Percentiles rank a stretch among this genome's conserved stretches.
These are phyloP conservation scores for Clonostachys solani DNA, from an alignment of 2,329 filamentous ascomycete genomes.

Conservation along the genomic window DNA sequence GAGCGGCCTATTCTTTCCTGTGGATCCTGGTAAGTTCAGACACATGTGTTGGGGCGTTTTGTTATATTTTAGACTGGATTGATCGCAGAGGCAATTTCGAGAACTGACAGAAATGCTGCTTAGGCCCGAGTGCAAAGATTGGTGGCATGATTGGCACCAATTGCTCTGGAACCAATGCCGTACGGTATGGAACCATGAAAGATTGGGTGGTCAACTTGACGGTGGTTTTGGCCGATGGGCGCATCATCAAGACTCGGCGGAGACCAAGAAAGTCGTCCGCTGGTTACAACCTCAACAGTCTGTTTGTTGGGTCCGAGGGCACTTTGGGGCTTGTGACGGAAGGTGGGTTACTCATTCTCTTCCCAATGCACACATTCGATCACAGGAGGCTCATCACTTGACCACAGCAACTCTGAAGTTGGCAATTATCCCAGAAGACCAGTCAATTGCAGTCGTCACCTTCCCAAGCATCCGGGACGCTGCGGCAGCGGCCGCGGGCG, in stretches of 20 bases:
- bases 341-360: constrained; percentile 20
- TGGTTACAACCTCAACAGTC: constrained; percentile 75
- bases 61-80: too few species aligned
- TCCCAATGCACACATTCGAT: too few species aligned
- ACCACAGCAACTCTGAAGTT: constrained; percentile 68
- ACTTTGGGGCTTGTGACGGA: constrained; percentile 80
- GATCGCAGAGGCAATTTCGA: not conserved
- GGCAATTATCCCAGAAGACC: constrained; percentile 70
- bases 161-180: constrained; percentile 73
- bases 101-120: not conserved
- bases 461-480: constrained; percentile 76
- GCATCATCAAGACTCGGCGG: constrained; percentile 72
- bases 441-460: constrained; percentile 73
- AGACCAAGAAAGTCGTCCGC: constrained; percentile 78
- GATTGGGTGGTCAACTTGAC: constrained; percentile 84
- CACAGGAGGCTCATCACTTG: not conserved
- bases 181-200: constrained; percentile 82
- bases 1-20: constrained; percentile 82
- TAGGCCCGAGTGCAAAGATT: constrained; percentile 65
- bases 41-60: not conserved
- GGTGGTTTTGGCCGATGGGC: constrained; percentile 74
- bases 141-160: constrained; percentile 82
- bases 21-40: constrained; percentile 67
- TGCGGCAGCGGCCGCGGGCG: constrained; percentile 66
- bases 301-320: constrained; percentile 80